Evolutionary conservation across 257 asterid species (phyloP).

Genomic region (Avicennia marina): DNA sequence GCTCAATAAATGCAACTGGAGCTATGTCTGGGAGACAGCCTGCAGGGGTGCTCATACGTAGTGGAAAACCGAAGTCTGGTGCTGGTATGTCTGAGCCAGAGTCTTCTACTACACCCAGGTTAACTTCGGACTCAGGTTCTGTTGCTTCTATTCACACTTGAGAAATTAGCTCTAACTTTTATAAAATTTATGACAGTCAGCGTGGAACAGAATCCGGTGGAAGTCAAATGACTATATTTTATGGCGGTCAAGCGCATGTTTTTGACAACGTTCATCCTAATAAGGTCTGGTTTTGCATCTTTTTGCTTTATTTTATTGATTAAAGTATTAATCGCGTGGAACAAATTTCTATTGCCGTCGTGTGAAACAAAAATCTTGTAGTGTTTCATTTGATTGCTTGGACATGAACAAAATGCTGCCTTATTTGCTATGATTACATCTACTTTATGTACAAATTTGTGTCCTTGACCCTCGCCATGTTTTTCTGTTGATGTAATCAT

Average conservation of each 20-base stretch:
- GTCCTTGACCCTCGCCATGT: too few species aligned
- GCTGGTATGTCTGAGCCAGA: conserved; percentile 56
- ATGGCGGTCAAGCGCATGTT: conserved; percentile 93
- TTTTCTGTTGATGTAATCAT: too few species aligned
- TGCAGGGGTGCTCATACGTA: conserved; percentile 57
- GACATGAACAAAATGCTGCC: too few species aligned
- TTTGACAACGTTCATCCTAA: conserved; percentile 84
- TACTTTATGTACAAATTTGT: too few species aligned
- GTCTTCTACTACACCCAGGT: conserved; percentile 58
- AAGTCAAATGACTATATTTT: conserved; percentile 90
- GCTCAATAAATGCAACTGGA: conserved; percentile 49
- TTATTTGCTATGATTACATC: too few species aligned
- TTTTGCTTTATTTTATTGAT: neutral
- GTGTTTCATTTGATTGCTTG: too few species aligned
- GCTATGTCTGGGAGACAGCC: conserved; percentile 52
- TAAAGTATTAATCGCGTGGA: too few species aligned
- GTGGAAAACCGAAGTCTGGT: conserved; percentile 52
- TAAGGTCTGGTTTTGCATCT: conserved; percentile 47
- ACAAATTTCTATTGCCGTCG: too few species aligned
- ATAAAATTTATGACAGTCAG: conserved; percentile 44
- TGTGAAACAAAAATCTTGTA: too few species aligned
- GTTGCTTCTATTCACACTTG: conserved; percentile 8
- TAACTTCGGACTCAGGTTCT: conserved; percentile 9
- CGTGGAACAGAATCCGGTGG: conserved; percentile 47
- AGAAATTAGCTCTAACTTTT: neutral